Base-by-base conservation (phyloP, 805 yeast species). In the Lachancea fermentati region DNA sequence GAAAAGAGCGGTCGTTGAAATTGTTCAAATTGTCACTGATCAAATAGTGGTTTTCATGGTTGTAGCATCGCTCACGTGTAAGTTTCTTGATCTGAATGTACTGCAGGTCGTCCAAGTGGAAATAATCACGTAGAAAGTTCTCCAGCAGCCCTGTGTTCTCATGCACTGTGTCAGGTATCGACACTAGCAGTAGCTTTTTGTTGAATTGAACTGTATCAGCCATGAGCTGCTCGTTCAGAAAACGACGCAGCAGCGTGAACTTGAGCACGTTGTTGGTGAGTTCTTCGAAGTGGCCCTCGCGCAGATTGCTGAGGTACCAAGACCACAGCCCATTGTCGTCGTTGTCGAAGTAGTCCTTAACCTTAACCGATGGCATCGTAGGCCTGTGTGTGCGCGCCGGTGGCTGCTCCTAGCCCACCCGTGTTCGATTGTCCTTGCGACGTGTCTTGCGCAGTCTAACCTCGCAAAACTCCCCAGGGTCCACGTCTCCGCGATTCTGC, bases 231-330 rank as follows among this genome's bases (percentile, higher is more conserved):
- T 49, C 48, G 13, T 54, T 52, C 19, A 65, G 44, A 33, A 60
- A 60, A 22, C 59, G 48, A 37, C 52, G 52, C 34, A 65, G 42
- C n/a, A 56, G 48, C 2, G 57, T 46, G 12, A 44, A 51, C 36
- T 57, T 62, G 14, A 52, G 30, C 30, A 47, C 41, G 37, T 64
- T 58, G 8, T 50, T 46, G 2, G 55, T 55, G 6, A 65, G 45
- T 42, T 62, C 60, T 40, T 65, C 69, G 43, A 65, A 65, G 22
- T 55, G 52, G 1, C 69, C 69, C 11, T 55, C 51, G 36, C 65
- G 47, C 6, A 65, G 47, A 34, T 61, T 61, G n/a, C 54, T 37
- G 22, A 65, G 36, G 44, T 62, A 65, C 69, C 69, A 65, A 14
- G 64, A 54, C 63, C 66, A 62, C 14, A 63, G 46, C 11, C 60